These are phyloP conservation scores for Tulasnella calospora DNA, from an alignment of 768 basidiomycete genomes.

Conservation along the genomic window DNA sequence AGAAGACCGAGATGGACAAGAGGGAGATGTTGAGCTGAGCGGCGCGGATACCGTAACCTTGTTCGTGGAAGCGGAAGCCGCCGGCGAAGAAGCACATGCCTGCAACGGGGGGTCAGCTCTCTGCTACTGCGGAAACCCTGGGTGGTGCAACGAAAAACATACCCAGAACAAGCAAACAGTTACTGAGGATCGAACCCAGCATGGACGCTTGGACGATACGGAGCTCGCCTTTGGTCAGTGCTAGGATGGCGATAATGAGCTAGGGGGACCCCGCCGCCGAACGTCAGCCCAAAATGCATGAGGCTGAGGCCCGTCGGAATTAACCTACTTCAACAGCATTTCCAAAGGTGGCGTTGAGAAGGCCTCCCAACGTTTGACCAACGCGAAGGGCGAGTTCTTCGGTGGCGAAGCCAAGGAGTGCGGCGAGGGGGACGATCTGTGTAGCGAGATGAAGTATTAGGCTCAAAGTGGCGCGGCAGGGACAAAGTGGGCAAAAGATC, in stretches of 20 bases:
- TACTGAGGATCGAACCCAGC: constrained; percentile 25
- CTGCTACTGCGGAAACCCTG: neutral
- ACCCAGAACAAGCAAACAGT: constrained; percentile 23
- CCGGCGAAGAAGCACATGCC: constrained; percentile 92
- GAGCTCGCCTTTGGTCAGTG: constrained; percentile 72
- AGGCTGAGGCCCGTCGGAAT: neutral
- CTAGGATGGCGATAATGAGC: constrained; percentile 48
- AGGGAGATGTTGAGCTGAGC: constrained; percentile 72
- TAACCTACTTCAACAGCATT: constrained; percentile 49
- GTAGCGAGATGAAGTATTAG: neutral
- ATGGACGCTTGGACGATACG: constrained; percentile 69
- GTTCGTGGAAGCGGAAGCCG: constrained; percentile 72
- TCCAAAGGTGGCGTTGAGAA: constrained; percentile 63
- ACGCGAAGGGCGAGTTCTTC: constrained; percentile 79
- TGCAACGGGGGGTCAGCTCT: constrained; percentile 44
- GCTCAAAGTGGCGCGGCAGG: neutral
- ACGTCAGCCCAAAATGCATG: neutral
- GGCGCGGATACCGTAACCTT: constrained; percentile 71
- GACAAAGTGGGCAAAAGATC: neutral
- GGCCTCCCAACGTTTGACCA: constrained; percentile 76
- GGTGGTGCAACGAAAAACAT: neutral
- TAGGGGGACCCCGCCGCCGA: neutral
- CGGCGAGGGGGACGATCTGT: constrained; percentile 23
- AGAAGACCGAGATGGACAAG: constrained; percentile 46
- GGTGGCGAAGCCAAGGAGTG: constrained; percentile 60